Base-by-base conservation (phyloP, 768 basidiomycete genomes). In the Pulveroboletus ravenelii region DNA sequence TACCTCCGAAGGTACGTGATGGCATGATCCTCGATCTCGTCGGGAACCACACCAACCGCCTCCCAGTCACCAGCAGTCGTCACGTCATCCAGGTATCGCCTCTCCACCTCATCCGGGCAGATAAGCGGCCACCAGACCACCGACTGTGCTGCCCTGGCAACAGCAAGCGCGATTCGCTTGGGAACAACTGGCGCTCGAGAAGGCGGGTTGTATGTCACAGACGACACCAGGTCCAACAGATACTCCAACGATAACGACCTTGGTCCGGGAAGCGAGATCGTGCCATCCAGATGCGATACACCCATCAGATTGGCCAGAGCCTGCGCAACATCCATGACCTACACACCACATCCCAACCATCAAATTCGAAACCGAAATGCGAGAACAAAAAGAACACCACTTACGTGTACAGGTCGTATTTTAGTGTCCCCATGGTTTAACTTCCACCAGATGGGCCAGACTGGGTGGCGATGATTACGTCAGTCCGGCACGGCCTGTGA, bases 261-360 rank as follows among this genome's bases (percentile, higher is more conserved):
- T 0, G 95, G 94, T 3, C 96, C 96, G 40, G 94, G 90, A 41
- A 99, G 84, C 47, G 81, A 80, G 61, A 93, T 70, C 8, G 84
- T 91, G 30, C 82, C 78, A 37, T 85, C 70, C 18, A 82, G 62
- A 45, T 82, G 81, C 37, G 84, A 78, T 40, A 78, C 74, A 15
- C 74, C 62, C 70, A 88, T 79, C 53, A 91, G 70, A 72, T 90
- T 89, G n/a, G 79, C 76, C 48, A 98, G 78, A 6, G 84, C 94
- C 69, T 94, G 87, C 10, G 96, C 95, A 50, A 98, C 90, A 63
- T 99, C 94, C 62, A 94, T 69, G 20, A 96, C 90, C 91, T 93
- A 57, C n/a, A n/a, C n/a, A n/a, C 50, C 51, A 55, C 27, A 37
- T 23, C 18, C 38, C 43, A 49, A 32, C 42, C 53, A 55, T 67